Evolutionary conservation across 306 rosid species (phyloP).

Genomic region (Vigna nakashimae): DNA sequence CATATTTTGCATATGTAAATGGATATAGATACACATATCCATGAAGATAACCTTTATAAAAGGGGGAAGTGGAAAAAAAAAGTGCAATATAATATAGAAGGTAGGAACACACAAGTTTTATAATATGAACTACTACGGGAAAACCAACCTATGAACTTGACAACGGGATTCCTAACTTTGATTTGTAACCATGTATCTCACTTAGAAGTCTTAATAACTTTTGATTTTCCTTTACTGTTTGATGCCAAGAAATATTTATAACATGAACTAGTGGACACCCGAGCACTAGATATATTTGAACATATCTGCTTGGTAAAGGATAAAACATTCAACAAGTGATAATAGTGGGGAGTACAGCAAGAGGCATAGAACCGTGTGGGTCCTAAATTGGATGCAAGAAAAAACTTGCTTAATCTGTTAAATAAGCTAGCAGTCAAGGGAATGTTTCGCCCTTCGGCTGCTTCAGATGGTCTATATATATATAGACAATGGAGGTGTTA

Average conservation of each 20-base stretch:
- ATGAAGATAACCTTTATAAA: conserved; percentile 26
- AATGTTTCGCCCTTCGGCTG: conserved; percentile 43
- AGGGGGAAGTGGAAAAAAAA: conserved; percentile 26
- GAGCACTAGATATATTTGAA: background rate
- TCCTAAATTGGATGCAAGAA: conserved; percentile 40
- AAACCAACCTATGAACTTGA: background rate
- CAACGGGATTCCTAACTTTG: background rate
- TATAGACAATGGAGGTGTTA: conserved; percentile 45
- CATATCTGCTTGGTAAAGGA: conserved; percentile 15
- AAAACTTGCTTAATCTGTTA: conserved; percentile 49
- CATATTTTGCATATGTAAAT: conserved; percentile 37
- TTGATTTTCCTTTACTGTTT: background rate
- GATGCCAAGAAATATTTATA: background rate
- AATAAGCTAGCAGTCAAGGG: conserved; percentile 37
- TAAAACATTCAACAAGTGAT: conserved; percentile 29
- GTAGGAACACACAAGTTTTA: conserved; percentile 18
- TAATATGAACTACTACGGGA: background rate
- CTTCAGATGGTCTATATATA: conserved; percentile 36
- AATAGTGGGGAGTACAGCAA: conserved; percentile 29
- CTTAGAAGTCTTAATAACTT: background rate
- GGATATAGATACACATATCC: conserved; percentile 15
- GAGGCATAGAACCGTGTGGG: conserved; percentile 45
- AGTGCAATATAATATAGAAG: conserved; percentile 14
- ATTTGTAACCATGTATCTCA: background rate
- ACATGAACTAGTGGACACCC: conserved; percentile 3